Percentiles rank a stretch among this genome's conserved stretches.
phyloP scores from a whole-genome alignment of 2,329 filamentous ascomycete species.

The Colletotrichum agaves region DNA sequence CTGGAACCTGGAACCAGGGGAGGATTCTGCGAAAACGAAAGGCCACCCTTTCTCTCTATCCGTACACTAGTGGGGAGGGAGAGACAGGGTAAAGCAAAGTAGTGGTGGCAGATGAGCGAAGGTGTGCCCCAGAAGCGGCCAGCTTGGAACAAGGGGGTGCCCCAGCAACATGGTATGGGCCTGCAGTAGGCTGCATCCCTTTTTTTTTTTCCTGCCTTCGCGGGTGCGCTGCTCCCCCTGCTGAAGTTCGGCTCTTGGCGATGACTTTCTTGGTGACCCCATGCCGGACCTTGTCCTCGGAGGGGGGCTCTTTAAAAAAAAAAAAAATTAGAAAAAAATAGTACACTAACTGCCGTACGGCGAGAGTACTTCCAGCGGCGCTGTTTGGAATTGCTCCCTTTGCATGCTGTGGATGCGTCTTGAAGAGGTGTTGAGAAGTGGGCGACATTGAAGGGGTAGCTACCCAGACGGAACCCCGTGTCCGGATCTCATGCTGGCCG shows the following conservation, averaged over 20 bases:
- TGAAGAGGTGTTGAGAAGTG: background rate
- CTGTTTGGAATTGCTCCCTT: background rate
- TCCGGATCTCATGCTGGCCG: background rate
- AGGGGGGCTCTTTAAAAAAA: too few relatives aligned
- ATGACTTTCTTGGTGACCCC: slow-evolving; percentile 11
- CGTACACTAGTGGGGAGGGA: background rate
- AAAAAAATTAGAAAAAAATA: too few relatives aligned
- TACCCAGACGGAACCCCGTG: background rate
- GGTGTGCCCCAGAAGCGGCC: slow-evolving; percentile 30
- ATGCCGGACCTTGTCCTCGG: slow-evolving; percentile 16
- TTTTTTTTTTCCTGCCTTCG: slow-evolving; percentile 25
- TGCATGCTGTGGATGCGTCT: background rate
- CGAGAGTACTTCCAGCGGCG: background rate
- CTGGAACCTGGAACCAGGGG: too few relatives aligned
- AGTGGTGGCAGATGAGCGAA: background rate
- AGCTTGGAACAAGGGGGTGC: slow-evolving; percentile 11
- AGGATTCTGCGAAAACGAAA: too few relatives aligned
- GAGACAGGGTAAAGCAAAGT: slow-evolving; percentile 1
- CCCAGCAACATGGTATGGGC: slow-evolving; percentile 11
- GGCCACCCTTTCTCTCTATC: background rate
- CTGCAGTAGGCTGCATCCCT: slow-evolving; percentile 30
- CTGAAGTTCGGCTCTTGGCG: slow-evolving; percentile 23
- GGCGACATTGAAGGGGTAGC: background rate
- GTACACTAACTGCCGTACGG: too few relatives aligned
- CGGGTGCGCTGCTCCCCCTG: slow-evolving; percentile 22